phyloP scores from a whole-genome alignment of 2,329 filamentous ascomycete species.

The Scedosporium minutisporum region DNA sequence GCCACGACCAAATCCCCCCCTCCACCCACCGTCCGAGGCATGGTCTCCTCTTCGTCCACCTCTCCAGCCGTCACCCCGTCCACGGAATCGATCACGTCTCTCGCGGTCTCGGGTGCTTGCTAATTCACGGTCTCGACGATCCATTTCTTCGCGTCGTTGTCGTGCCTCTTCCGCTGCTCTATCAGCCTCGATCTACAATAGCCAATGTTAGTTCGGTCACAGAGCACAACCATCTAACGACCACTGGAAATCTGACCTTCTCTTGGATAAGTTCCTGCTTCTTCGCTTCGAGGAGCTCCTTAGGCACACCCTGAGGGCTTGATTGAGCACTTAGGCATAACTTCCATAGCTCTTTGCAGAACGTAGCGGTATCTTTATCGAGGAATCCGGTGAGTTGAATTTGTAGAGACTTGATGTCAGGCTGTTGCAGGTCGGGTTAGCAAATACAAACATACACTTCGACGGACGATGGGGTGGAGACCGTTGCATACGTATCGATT shows the following conservation, averaged over 20 bases:
- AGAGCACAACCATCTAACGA: background rate
- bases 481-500: slow-evolving; percentile 57
- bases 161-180: slow-evolving; percentile 68
- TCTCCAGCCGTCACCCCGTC: slow-evolving; percentile 43
- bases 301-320: slow-evolving; percentile 83
- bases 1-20: slow-evolving; percentile 34
- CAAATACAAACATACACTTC: slow-evolving; percentile 10
- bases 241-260: slow-evolving; percentile 50
- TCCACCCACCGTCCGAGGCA: slow-evolving; percentile 32
- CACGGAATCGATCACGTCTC: slow-evolving; percentile 41
- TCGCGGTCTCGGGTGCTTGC: slow-evolving; percentile 59
- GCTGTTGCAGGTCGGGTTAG: slow-evolving; percentile 42
- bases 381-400: slow-evolving; percentile 93
- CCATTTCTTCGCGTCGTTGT: slow-evolving; percentile 59
- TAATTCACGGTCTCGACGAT: slow-evolving; percentile 61
- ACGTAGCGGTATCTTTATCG: slow-evolving; percentile 78
- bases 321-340: slow-evolving; percentile 82
- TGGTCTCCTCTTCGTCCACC: slow-evolving; percentile 41
- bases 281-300: slow-evolving; percentile 91
- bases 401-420: slow-evolving; percentile 90
- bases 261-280: slow-evolving; percentile 91
- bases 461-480: background rate
- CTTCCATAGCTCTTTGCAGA: slow-evolving; percentile 92
- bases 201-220: background rate
- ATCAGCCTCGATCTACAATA: slow-evolving; percentile 64